These are phyloP conservation scores for Saraca asoca DNA, from an alignment of 331 rosid genomes.

Conservation along the genomic window DNA sequence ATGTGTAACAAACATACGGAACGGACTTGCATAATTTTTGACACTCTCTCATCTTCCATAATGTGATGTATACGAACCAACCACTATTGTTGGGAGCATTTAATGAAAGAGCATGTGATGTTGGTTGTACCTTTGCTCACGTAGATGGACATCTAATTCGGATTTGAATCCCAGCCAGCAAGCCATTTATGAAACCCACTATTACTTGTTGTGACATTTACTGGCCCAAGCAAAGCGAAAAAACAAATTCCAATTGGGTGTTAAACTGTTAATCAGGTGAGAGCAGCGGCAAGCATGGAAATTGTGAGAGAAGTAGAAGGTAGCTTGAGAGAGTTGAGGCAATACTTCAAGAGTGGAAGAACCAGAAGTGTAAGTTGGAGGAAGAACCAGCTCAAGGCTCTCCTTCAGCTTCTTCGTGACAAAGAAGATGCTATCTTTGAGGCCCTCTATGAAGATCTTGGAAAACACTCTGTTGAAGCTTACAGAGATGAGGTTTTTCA, in stretches of 20 bases:
- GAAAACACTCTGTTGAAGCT: slow-evolving; percentile 73
- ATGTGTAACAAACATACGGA: no score
- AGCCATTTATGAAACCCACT: no score
- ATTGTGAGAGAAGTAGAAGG: slow-evolving; percentile 34
- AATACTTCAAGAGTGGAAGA: slow-evolving; percentile 57
- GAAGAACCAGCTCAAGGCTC: slow-evolving; percentile 60
- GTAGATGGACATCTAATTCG: no score
- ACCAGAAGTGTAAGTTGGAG: slow-evolving; percentile 77
- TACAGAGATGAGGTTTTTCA: slow-evolving; percentile 73
- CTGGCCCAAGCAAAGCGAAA: no score
- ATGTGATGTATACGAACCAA: neutral
- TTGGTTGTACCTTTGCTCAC: neutral
- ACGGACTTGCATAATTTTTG: no score
- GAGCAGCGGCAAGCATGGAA: slow-evolving; percentile 20
- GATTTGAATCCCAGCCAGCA: no score
- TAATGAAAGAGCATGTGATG: neutral
- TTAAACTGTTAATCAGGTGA: neutral
- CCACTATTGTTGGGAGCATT: neutral
- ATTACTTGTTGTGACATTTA: no score
- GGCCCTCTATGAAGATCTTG: slow-evolving; percentile 82
- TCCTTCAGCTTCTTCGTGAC: slow-evolving; percentile 58
- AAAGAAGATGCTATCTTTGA: slow-evolving; percentile 55
- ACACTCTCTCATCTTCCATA: no score
- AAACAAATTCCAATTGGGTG: neutral
- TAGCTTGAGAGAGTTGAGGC: slow-evolving; percentile 47